Percentiles rank a stretch among this genome's conserved stretches.
Evolutionary conservation across 2,329 filamentous ascomycete species (phyloP).

Genomic region (Cladophialophora exuberans): DNA sequence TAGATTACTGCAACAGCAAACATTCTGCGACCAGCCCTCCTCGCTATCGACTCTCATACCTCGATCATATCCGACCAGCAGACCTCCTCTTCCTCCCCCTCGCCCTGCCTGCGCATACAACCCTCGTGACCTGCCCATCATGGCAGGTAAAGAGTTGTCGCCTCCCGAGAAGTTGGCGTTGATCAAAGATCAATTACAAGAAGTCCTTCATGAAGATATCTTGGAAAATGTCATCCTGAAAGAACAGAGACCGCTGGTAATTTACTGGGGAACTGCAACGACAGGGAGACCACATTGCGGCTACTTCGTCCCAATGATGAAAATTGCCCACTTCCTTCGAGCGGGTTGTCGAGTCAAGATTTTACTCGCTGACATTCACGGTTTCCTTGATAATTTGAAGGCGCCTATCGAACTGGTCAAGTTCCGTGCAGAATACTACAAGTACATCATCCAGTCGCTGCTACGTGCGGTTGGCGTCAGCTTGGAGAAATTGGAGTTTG

Average conservation of each 20-base stretch:
- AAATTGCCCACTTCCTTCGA: constrained; percentile 83
- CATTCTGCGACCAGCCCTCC: too few relatives aligned
- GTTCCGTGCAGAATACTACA: constrained; percentile 82
- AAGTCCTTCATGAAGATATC: constrained; percentile 75
- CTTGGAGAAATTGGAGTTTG: constrained; percentile 77
- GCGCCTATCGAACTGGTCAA: constrained; percentile 86
- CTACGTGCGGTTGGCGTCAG: constrained; percentile 78
- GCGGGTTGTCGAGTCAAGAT: constrained; percentile 83
- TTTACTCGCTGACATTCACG: constrained; percentile 69
- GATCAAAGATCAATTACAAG: constrained; percentile 79
- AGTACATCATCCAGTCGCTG: constrained; percentile 71
- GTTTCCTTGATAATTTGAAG: constrained; percentile 61
- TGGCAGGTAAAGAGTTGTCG: constrained; percentile 33
- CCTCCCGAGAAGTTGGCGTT: constrained; percentile 68
- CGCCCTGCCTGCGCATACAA: too few relatives aligned
- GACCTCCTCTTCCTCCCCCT: background rate
- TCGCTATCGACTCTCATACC: too few relatives aligned
- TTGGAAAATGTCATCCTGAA: constrained; percentile 43
- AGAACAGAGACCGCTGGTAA: constrained; percentile 70
- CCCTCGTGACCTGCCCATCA: constrained; percentile 24
- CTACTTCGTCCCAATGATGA: constrained; percentile 86
- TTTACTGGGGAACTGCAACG: constrained; percentile 88
- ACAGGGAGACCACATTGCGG: constrained; percentile 87
- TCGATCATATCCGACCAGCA: background rate
- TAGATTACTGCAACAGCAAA: too few relatives aligned